Percentiles rank a stretch among this genome's conserved stretches.
phyloP scores from a whole-genome alignment of 441 rosid species.

The Jatropha multifida region DNA sequence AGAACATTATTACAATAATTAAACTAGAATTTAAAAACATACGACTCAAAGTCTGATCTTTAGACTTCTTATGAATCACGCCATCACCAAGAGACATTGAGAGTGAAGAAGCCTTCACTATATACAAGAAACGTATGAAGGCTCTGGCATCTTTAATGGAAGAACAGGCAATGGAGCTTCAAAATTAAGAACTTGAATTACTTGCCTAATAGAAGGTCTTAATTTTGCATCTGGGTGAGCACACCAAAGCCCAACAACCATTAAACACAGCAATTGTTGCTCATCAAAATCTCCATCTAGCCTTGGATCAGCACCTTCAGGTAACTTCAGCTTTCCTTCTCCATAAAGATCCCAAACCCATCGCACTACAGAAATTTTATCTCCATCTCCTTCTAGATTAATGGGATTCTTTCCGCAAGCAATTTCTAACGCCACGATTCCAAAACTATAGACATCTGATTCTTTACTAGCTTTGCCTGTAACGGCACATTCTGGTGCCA shows the following conservation, averaged over 20 bases:
- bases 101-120: background rate
- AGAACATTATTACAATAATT: no score
- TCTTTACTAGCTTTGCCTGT: conserved; percentile 40
- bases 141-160: background rate
- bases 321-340: background rate
- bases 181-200: conserved; percentile 6
- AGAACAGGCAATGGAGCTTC: background rate
- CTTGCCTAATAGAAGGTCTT: conserved; percentile 13
- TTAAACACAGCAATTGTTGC: background rate
- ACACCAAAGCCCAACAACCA: conserved; percentile 18
- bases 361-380: conserved; percentile 23
- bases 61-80: no score
- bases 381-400: background rate
- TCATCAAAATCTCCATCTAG: conserved; percentile 7
- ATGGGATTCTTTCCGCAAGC: conserved; percentile 34
- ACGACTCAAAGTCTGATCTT: no score
- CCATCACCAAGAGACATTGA: no score
- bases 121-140: background rate
- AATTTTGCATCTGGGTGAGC: conserved; percentile 5
- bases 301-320: conserved; percentile 29
- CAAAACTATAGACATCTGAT: conserved; percentile 39
- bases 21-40: no score
- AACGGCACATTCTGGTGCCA: conserved; percentile 22
- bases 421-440: conserved; percentile 35
- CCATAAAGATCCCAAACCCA: conserved; percentile 51